A percentile compares a stretch with the other conserved stretches of the same genome.
phyloP scores from a whole-genome alignment of 2,329 filamentous ascomycete species.

The Paecilomyces variotii region DNA sequence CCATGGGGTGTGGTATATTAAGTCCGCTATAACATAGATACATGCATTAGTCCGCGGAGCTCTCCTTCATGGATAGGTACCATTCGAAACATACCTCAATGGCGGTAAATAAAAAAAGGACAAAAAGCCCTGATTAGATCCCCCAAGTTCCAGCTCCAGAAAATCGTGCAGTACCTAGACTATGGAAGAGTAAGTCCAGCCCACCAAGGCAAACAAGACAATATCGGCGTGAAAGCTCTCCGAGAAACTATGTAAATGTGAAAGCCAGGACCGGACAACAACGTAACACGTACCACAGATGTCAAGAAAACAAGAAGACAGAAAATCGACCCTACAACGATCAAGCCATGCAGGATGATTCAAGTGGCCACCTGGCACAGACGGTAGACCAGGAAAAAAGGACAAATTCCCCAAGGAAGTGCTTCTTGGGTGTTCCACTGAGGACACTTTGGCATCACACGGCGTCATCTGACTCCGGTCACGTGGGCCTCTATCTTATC shows the following conservation, averaged over 20 bases:
- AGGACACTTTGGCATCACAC: slow-evolving; percentile 8
- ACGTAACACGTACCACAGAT: not conserved
- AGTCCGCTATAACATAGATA: not conserved
- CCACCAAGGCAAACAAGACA: not conserved
- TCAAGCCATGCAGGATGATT: not conserved
- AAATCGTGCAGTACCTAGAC: not conserved
- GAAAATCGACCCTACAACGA: not conserved
- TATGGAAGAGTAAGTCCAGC: not conserved
- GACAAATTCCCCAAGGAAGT: not conserved
- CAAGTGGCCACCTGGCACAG: not conserved
- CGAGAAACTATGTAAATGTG: not conserved
- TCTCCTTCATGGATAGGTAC: not conserved
- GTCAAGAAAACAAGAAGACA: not conserved
- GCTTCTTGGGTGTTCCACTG: slow-evolving; percentile 1
- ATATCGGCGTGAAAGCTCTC: not conserved
- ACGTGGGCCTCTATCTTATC: not conserved
- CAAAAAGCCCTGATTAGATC: not conserved
- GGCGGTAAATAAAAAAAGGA: slow-evolving; percentile 7
- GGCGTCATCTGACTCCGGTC: not conserved
- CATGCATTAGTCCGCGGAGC: not conserved
- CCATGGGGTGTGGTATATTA: slow-evolving; percentile 15
- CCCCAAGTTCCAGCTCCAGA: not conserved
- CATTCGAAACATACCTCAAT: not conserved
- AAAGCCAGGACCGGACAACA: not conserved
- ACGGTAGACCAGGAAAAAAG: not conserved